phyloP scores from a whole-genome alignment of 2,329 filamentous ascomycete genomes.

The Clarireedia sp. region DNA sequence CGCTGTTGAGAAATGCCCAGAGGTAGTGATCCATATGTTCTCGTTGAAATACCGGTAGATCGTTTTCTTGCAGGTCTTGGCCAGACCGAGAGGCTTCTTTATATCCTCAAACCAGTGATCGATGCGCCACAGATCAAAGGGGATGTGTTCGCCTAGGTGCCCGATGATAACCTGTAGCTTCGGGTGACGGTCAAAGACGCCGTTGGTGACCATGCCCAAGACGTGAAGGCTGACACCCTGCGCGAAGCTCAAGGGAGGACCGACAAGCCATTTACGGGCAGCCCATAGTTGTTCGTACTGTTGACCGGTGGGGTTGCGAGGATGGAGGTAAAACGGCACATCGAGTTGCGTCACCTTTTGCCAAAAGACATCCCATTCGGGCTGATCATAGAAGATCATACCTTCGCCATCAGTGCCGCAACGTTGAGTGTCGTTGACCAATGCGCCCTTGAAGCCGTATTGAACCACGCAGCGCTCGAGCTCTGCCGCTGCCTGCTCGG shows the following conservation, averaged over 20 bases:
- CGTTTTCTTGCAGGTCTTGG: constrained; percentile 33
- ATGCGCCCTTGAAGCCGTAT: constrained; percentile 53
- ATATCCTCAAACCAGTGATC: constrained; percentile 49
- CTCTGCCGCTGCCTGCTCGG: constrained; percentile 41
- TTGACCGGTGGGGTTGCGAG: constrained; percentile 45
- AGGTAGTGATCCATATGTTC: constrained; percentile 51
- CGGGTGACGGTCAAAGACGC: constrained; percentile 42
- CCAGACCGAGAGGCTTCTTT: constrained; percentile 33
- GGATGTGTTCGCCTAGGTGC: constrained; percentile 42
- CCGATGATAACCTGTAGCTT: constrained; percentile 40
- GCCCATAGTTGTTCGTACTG: constrained; percentile 51
- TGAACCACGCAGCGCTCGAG: constrained; percentile 44
- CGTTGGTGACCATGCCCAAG: constrained; percentile 43
- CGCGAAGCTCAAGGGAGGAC: constrained; percentile 50
- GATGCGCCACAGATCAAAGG: constrained; percentile 42
- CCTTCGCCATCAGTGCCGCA: constrained; percentile 51
- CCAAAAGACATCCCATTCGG: constrained; percentile 57
- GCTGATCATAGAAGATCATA: constrained; percentile 56
- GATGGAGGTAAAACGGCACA: constrained; percentile 58
- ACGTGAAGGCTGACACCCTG: constrained; percentile 51
- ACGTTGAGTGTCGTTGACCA: constrained; percentile 53
- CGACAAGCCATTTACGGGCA: constrained; percentile 51
- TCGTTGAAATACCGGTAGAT: constrained; percentile 45
- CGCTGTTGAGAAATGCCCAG: constrained; percentile 46
- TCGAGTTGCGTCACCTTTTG: constrained; percentile 47